These are phyloP conservation scores for Fusarium luffae DNA, from an alignment of 2,329 filamentous ascomycete genomes.

Conservation along the genomic window DNA sequence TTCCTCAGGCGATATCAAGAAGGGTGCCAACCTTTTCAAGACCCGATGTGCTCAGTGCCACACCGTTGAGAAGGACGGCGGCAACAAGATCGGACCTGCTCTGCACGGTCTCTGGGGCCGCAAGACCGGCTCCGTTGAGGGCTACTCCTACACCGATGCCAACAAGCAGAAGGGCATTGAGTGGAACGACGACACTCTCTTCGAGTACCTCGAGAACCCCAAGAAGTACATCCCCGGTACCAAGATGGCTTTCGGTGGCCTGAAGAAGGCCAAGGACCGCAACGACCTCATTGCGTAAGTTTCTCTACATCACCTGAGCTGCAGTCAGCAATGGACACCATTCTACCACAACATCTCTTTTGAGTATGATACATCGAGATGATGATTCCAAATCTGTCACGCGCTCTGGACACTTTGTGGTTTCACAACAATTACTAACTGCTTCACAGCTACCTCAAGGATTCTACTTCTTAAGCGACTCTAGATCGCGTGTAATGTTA, in stretches of 20 bases:
- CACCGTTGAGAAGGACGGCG: conserved; percentile 88
- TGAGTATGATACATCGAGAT: background rate
- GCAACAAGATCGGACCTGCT: conserved; percentile 98
- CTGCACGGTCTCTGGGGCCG: conserved; percentile 98
- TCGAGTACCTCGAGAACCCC: conserved; percentile 99
- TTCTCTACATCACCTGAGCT: background rate
- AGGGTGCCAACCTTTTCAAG: conserved; percentile 99
- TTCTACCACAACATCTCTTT: background rate
- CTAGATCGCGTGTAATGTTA: conserved; percentile 50
- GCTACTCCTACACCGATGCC: conserved; percentile 98
- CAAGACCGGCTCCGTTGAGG: conserved; percentile 89
- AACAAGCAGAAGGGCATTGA: conserved; percentile 96
- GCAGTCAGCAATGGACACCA: background rate
- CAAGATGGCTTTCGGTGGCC: conserved; percentile 99
- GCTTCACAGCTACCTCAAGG: conserved; percentile 70
- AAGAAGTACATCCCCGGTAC: conserved; percentile 99
- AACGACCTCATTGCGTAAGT: conserved; percentile 98
- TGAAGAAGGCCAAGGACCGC: conserved; percentile 99
- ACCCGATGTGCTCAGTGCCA: conserved; percentile 99
- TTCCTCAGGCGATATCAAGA: conserved; percentile 87
- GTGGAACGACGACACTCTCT: conserved; percentile 90
- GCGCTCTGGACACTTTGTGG: background rate
- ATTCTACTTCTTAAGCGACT: conserved; percentile 73
- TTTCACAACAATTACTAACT: conserved; percentile 39
- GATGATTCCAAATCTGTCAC: background rate